Evolutionary conservation across 371 early-diverging fungal genomes (phyloP).

Genomic region (Mortierella sp.): DNA sequence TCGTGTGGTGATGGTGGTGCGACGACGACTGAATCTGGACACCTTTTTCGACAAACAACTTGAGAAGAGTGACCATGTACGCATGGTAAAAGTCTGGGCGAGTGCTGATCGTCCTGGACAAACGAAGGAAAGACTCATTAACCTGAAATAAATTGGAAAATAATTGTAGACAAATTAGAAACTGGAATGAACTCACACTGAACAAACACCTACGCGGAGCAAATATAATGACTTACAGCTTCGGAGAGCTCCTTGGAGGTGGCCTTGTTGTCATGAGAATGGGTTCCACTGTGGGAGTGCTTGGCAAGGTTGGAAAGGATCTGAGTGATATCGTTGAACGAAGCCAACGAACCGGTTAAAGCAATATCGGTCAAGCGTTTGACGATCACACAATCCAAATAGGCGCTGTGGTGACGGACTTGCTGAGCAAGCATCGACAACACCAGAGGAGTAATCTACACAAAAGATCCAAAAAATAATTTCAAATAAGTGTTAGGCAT

Average conservation of each 20-base stretch:
- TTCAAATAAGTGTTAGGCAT: neutral
- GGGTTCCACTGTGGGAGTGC: slow-evolving; percentile 57
- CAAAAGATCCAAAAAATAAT: neutral
- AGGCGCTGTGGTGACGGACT: slow-evolving; percentile 64
- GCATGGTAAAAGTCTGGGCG: slow-evolving; percentile 70
- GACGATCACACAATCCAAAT: slow-evolving; percentile 66
- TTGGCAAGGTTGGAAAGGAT: slow-evolving; percentile 65
- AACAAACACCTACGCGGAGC: neutral
- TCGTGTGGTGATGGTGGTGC: slow-evolving; percentile 48
- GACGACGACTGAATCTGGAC: slow-evolving; percentile 68
- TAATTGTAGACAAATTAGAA: no score
- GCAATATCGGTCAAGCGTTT: slow-evolving; percentile 72
- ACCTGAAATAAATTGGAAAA: slow-evolving; percentile 12
- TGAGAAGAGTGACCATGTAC: slow-evolving; percentile 70
- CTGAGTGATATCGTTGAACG: slow-evolving; percentile 68
- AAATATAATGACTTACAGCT: slow-evolving; percentile 54
- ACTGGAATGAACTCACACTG: no score
- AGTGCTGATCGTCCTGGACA: slow-evolving; percentile 66
- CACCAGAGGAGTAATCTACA: slow-evolving; percentile 68
- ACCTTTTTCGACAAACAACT: slow-evolving; percentile 80
- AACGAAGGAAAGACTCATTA: slow-evolving; percentile 37
- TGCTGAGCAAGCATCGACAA: slow-evolving; percentile 74
- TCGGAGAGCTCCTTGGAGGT: slow-evolving; percentile 58
- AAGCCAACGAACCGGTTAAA: slow-evolving; percentile 63
- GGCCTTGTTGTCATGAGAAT: slow-evolving; percentile 62